Evolutionary conservation across 148 eudicot genomes (phyloP).

Genomic region (Euryodendron excelsum): DNA sequence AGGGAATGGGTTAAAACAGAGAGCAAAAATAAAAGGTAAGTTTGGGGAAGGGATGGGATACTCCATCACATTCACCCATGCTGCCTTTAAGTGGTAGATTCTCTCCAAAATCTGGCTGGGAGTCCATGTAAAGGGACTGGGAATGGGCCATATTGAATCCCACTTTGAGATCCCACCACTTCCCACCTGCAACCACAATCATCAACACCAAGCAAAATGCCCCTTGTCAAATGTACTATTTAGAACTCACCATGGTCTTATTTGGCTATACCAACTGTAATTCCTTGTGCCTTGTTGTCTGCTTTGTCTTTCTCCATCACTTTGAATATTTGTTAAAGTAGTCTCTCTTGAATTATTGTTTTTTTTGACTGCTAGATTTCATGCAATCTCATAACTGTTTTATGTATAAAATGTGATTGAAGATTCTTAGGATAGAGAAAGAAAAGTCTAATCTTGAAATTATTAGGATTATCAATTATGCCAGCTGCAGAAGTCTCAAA

Average conservation of each 20-base stretch:
- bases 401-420: background rate
- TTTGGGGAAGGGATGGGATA: constrained; percentile 3
- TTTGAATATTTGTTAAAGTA: background rate
- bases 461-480: too few species aligned
- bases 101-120: constrained; percentile 45
- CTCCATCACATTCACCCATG: constrained; percentile 5
- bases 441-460: background rate
- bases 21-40: constrained; percentile 10
- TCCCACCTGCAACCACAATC: constrained; percentile 45
- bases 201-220: constrained; percentile 11
- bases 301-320: background rate
- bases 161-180: constrained; percentile 38
- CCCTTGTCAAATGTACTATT: background rate
- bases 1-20: constrained; percentile 19
- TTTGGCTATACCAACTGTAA: background rate
- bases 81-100: constrained; percentile 26
- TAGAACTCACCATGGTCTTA: background rate
- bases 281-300: background rate
- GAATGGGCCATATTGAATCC: constrained; percentile 46
- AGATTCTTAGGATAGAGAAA: background rate
- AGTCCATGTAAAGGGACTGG: constrained; percentile 49
- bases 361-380: background rate
- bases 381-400: too few species aligned
- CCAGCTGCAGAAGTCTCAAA: background rate
- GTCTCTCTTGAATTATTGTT: background rate